Conservation (phyloP, 1,284 basidiomycete genomes). For the Porodaedalea pini region DNA sequence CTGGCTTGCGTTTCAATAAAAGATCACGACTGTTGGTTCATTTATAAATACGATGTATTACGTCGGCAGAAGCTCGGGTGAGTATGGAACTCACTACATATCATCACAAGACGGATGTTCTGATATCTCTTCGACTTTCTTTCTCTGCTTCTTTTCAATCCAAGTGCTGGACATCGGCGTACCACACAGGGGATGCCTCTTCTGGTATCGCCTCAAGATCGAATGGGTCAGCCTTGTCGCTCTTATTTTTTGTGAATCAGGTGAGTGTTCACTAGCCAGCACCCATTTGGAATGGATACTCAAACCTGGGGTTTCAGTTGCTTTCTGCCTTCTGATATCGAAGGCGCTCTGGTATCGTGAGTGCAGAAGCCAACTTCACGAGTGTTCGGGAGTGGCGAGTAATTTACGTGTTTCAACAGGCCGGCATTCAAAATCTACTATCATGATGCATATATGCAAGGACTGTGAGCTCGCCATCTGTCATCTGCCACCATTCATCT, state of each 20-base stretch:
- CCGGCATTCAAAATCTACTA: background rate
- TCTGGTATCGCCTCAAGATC: conserved; percentile 6
- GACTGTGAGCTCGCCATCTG: background rate
- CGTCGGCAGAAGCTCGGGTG: conserved; percentile 1
- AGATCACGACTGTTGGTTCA: background rate
- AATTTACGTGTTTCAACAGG: background rate
- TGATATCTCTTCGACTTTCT: background rate
- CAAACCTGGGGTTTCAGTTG: background rate
- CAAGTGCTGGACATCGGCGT: background rate
- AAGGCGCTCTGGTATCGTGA: background rate
- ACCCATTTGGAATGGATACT: background rate
- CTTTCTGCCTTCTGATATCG: background rate
- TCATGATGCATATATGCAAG: conserved; percentile 6
- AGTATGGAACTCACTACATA: background rate
- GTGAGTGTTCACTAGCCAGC: background rate
- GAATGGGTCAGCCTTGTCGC: conserved; percentile 12
- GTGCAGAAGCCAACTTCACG: background rate
- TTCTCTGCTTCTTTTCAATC: background rate
- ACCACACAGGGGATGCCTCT: conserved; percentile 3
- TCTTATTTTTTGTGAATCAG: conserved; percentile 9
- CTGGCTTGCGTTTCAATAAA: too few relatives aligned
- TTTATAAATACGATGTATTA: background rate
- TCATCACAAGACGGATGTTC: background rate
- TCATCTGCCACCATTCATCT: background rate
- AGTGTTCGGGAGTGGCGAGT: background rate